Conservation (phyloP, 306 rosid genomes). For the Psophocarpus tetragonolobus region DNA sequence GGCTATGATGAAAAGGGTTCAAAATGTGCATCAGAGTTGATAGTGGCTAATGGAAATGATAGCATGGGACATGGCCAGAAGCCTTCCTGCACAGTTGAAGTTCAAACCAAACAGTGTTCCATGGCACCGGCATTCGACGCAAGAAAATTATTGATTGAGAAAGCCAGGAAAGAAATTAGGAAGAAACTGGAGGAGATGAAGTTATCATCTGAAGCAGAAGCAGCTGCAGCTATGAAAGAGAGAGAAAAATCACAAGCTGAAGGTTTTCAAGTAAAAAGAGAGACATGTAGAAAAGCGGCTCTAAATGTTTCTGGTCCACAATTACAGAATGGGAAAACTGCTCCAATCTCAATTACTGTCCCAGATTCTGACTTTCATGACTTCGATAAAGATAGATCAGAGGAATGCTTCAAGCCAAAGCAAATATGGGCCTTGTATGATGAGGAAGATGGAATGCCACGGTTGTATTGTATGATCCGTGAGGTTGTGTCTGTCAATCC, state of each 20-base stretch:
- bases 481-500: conserved; percentile 85
- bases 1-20: conserved; percentile 57
- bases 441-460: conserved; percentile 99
- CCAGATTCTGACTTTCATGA: conserved; percentile 99
- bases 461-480: conserved; percentile 93
- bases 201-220: conserved; percentile 52
- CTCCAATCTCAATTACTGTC: conserved; percentile 63
- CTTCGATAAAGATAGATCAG: conserved; percentile 91
- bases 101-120: conserved; percentile 56
- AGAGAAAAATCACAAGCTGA: conserved; percentile 45
- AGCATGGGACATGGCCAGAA: conserved; percentile 53
- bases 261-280: conserved; percentile 48
- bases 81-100: conserved; percentile 48
- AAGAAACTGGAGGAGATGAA: conserved; percentile 81
- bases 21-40: conserved; percentile 53
- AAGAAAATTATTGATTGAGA: conserved; percentile 79
- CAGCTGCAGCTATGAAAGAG: conserved; percentile 39
- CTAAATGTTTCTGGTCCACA: conserved; percentile 45
- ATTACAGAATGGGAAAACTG: conserved; percentile 50
- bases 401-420: conserved; percentile 91
- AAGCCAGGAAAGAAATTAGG: conserved; percentile 77
- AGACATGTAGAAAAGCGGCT: conserved; percentile 41
- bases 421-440: conserved; percentile 99
- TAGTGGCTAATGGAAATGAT: conserved; percentile 62
- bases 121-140: conserved; percentile 79